These are phyloP conservation scores for Globisporangium uncinulatum DNA, from an alignment of 352 stramenopile genomes.

Conservation along the genomic window DNA sequence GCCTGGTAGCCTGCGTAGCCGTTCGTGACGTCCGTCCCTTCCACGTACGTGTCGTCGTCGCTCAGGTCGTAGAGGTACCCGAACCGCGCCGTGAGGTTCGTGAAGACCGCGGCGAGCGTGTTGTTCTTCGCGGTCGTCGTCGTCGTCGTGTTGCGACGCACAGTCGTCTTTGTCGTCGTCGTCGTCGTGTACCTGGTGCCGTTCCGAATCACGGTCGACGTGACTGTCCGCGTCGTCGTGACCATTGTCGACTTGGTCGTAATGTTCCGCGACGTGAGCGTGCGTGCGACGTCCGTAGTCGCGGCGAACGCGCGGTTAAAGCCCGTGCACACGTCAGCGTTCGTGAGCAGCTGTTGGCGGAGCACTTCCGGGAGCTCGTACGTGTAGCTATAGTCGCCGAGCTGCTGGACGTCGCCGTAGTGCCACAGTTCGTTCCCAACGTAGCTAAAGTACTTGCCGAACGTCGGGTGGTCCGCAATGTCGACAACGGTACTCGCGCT, in stretches of 20 bases:
- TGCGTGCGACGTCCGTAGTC: slow-evolving; percentile 28
- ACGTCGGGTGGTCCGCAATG: slow-evolving; percentile 45
- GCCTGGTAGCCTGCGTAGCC: slow-evolving; percentile 42
- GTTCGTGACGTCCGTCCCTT: slow-evolving; percentile 34
- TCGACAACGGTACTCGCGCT: slow-evolving; percentile 24
- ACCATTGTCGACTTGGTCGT: slow-evolving; percentile 42
- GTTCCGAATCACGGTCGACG: slow-evolving; percentile 40
- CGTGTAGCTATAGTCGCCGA: slow-evolving; percentile 70
- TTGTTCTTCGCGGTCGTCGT: slow-evolving; percentile 15
- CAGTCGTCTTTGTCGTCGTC: slow-evolving; percentile 34
- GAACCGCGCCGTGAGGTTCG: slow-evolving; percentile 30
- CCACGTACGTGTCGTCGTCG: slow-evolving; percentile 24
- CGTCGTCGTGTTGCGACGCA: slow-evolving; percentile 30
- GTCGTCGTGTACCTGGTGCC: slow-evolving; percentile 50
- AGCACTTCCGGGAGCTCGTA: slow-evolving; percentile 60
- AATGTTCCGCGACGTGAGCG: slow-evolving; percentile 25
- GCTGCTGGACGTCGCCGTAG: slow-evolving; percentile 51
- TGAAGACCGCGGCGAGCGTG: slow-evolving; percentile 18
- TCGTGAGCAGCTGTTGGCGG: slow-evolving; percentile 55
- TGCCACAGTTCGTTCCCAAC: slow-evolving; percentile 52
- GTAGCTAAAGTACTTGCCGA: slow-evolving; percentile 60
- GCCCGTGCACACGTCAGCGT: slow-evolving; percentile 56
- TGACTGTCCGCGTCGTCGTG: slow-evolving; percentile 37
- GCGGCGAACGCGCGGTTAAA: slow-evolving; percentile 41
- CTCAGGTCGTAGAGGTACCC: slow-evolving; percentile 45